Conservation (phyloP, 1,139 yeast genomes). For the Sugiyamaella neomexicana region DNA sequence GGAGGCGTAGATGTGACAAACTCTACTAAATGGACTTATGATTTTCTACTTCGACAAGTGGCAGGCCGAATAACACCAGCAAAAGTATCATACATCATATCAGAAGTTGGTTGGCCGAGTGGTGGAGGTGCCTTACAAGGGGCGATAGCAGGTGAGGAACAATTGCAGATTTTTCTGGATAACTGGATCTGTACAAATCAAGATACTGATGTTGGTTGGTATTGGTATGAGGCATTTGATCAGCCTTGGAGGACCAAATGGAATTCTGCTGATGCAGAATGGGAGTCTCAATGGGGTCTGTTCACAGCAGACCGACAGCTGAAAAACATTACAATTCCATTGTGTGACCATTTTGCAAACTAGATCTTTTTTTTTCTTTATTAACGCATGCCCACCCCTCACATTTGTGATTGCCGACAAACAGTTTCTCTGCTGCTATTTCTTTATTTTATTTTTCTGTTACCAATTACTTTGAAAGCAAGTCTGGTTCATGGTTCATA, state of each 20-base stretch:
- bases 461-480: background rate
- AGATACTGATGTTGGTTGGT: slow-evolving; percentile 50
- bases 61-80: slow-evolving; percentile 33
- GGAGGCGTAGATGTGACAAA: slow-evolving; percentile 55
- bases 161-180: slow-evolving; percentile 51
- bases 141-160: slow-evolving; percentile 50
- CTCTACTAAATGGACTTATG: slow-evolving; percentile 56
- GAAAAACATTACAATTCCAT: slow-evolving; percentile 40
- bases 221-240: slow-evolving; percentile 70
- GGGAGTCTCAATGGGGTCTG: slow-evolving; percentile 77
- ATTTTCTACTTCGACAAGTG: slow-evolving; percentile 51
- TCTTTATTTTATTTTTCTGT: slow-evolving; percentile 1
- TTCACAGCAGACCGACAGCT: slow-evolving; percentile 52
- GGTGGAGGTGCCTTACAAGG: slow-evolving; percentile 53
- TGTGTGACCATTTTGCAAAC: slow-evolving; percentile 21
- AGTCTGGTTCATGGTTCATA: slow-evolving; percentile 10
- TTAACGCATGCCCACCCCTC: no score
- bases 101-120: slow-evolving; percentile 76
- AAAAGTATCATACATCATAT: slow-evolving; percentile 44
- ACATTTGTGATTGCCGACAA: background rate
- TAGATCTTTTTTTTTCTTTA: background rate
- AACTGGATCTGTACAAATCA: slow-evolving; percentile 54
- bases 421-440: no score
- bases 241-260: slow-evolving; percentile 66
- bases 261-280: slow-evolving; percentile 49